Evolutionary conservation across 2,329 filamentous ascomycete species (phyloP), one percentile per base, ranked within the genome.

Genomic region (Dothistroma septosporum): DNA sequence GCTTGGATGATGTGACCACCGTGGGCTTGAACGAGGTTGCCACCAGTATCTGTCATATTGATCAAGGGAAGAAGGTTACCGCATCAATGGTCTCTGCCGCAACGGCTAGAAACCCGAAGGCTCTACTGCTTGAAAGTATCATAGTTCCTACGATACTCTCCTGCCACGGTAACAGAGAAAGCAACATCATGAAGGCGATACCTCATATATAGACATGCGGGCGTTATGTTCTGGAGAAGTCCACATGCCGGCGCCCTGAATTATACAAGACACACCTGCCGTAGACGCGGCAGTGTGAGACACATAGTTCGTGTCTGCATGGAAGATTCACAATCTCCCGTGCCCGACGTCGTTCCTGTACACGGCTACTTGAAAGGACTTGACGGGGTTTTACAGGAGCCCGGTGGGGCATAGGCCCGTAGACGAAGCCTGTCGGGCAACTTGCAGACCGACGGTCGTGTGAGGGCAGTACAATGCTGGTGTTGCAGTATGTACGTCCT

Each of bases 21-120:
- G 67, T 89, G 87, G 0, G 87, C 87, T 76, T 89, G 85, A 2
- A 89, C 77, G 64, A 87, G 84, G 33, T 82, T 78, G 7, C 80
- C 81, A 53, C 70, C 50, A 16, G 69, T 70, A 41, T 69, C 69
- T 4, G 68, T 70, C 64, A 69, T 61, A 50, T 70, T 70, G 49
- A 67, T 58, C 28, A 64, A 19, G 68, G 68, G 52, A 68, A 68
- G 59, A 69, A 70, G 1, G 66, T 68, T 12, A 63, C 67, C 7
- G 62, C 60, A 31, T 54, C 28, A 11, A 57, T 57, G 50, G 12
- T 14, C 54, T 35, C 4, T 7, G 44, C 22, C 50, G 55, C 32
- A 24, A 61, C 33, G 37, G 19, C 37, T 19, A 55, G 58, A 21
- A 66, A 49, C 14, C 19, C 54, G 37, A 48, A 56, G 44, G 41